These are phyloP conservation scores for Rhizopus microsporus DNA, from an alignment of 371 early-diverging fungal genomes.

Conservation along the genomic window DNA sequence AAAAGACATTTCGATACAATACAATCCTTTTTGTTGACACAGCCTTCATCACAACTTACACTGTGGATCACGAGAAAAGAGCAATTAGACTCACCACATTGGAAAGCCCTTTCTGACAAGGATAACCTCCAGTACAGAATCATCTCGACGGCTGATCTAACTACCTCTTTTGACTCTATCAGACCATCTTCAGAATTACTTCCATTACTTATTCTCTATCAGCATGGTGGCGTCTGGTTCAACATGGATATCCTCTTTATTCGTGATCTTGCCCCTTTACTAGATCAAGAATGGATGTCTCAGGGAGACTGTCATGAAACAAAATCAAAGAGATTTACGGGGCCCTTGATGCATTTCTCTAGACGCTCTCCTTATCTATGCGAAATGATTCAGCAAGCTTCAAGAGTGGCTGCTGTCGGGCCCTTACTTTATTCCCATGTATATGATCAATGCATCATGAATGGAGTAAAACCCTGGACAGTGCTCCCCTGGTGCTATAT, in stretches of 20 bases:
- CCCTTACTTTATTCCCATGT: constrained; percentile 28
- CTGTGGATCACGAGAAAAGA: constrained; percentile 31
- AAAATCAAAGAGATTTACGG: constrained; percentile 31
- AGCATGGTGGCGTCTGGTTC: constrained; percentile 54
- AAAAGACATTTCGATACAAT: constrained; percentile 32
- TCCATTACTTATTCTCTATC: constrained; percentile 29
- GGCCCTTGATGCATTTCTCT: constrained; percentile 38
- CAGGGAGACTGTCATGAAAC: constrained; percentile 44
- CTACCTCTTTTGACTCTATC: too few relatives aligned
- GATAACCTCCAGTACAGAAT: constrained; percentile 14
- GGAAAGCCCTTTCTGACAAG: constrained; percentile 12
- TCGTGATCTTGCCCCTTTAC: constrained; percentile 40
- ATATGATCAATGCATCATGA: constrained; percentile 32
- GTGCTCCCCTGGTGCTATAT: constrained; percentile 54
- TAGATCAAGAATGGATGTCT: constrained; percentile 46
- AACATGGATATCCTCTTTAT: constrained; percentile 42
- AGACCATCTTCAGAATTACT: constrained; percentile 18
- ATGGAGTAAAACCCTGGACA: constrained; percentile 38
- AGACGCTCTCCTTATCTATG: constrained; percentile 42
- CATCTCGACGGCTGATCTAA: too few relatives aligned
- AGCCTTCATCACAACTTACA: constrained; percentile 24
- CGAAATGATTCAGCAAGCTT: constrained; percentile 28
- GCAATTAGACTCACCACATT: constrained; percentile 7
- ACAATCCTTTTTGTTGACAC: constrained; percentile 49
- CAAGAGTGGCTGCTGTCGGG: constrained; percentile 10